These are phyloP conservation scores for Yarrowia sp. DNA, from an alignment of 805 yeast species.

Conservation along the genomic window DNA sequence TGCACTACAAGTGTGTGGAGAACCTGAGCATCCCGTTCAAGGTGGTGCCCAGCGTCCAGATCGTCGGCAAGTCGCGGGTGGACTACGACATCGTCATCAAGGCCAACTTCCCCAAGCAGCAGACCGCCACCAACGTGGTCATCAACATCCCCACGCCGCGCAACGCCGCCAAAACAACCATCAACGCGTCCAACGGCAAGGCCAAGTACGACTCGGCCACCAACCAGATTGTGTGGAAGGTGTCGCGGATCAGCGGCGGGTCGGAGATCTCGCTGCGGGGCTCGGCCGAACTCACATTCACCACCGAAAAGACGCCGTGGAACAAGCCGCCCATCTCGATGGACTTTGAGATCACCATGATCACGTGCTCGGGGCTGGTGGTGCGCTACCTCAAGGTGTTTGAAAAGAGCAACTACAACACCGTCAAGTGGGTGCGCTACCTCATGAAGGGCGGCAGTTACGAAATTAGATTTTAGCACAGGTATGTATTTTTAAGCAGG, in stretches of 20 bases:
- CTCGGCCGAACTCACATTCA: conserved; percentile 55
- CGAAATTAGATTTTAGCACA: conserved; percentile 75
- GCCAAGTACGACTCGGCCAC: conserved; percentile 73
- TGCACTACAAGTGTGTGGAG: conserved; percentile 70
- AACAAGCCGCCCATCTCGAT: conserved; percentile 77
- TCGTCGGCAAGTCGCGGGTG: conserved; percentile 55
- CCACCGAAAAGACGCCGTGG: conserved; percentile 56
- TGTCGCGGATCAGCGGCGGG: conserved; percentile 70
- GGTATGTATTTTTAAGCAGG: no score
- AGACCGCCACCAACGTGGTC: conserved; percentile 67
- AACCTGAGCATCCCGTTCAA: conserved; percentile 74
- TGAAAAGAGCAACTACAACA: conserved; percentile 65
- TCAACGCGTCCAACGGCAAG: conserved; percentile 65
- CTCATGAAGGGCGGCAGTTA: conserved; percentile 77
- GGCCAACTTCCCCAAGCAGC: conserved; percentile 62
- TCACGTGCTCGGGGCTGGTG: conserved; percentile 74
- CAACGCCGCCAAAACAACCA: conserved; percentile 58
- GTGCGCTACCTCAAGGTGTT: conserved; percentile 74
- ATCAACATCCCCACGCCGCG: conserved; percentile 75
- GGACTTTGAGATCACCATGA: conserved; percentile 73
- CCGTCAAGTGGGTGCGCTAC: conserved; percentile 90
- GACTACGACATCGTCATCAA: conserved; percentile 67
- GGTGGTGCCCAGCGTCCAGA: conserved; percentile 62
- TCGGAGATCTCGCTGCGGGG: conserved; percentile 68
- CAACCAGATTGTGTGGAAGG: conserved; percentile 70